These are phyloP conservation scores for Apiotrichum laibachii DNA, from an alignment of 1,284 basidiomycete species.

Conservation along the genomic window DNA sequence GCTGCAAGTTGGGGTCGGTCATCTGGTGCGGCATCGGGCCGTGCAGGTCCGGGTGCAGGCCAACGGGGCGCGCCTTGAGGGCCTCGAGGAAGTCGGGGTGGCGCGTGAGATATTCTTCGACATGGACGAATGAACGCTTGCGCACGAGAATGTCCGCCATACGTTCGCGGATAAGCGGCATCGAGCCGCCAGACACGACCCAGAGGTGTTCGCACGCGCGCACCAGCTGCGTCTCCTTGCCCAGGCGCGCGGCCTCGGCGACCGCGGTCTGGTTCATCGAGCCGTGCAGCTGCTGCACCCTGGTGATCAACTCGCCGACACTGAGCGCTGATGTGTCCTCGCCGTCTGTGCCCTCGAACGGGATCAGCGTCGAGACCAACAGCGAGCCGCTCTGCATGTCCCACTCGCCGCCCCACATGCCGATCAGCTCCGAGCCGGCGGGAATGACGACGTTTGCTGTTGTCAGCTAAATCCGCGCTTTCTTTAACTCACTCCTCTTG, in stretches of 20 bases:
- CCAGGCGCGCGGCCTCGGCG: slow-evolving; percentile 16
- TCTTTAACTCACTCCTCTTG: slow-evolving; percentile 35
- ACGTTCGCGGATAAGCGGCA: slow-evolving; percentile 46
- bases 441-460: slow-evolving; percentile 49
- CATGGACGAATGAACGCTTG: slow-evolving; percentile 48
- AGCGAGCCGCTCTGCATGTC: slow-evolving; percentile 48
- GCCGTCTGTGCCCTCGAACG: slow-evolving; percentile 51
- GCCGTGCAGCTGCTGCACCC: slow-evolving; percentile 39
- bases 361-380: slow-evolving; percentile 49
- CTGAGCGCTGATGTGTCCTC: slow-evolving; percentile 48
- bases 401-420: slow-evolving; percentile 52
- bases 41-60: slow-evolving; percentile 46
- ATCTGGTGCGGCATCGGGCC: slow-evolving; percentile 22
- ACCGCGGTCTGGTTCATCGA: slow-evolving; percentile 37
- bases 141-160: slow-evolving; percentile 48
- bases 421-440: slow-evolving; percentile 46
- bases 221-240: slow-evolving; percentile 27
- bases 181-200: slow-evolving; percentile 46
- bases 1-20: slow-evolving; percentile 16
- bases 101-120: slow-evolving; percentile 51
- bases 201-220: slow-evolving; percentile 50
- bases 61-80: slow-evolving; percentile 43
- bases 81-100: slow-evolving; percentile 46
- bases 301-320: slow-evolving; percentile 50
- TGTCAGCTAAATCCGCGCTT: neutral